phyloP scores from a whole-genome alignment of 345 rosid genomes.

The Citrus trifoliata region DNA sequence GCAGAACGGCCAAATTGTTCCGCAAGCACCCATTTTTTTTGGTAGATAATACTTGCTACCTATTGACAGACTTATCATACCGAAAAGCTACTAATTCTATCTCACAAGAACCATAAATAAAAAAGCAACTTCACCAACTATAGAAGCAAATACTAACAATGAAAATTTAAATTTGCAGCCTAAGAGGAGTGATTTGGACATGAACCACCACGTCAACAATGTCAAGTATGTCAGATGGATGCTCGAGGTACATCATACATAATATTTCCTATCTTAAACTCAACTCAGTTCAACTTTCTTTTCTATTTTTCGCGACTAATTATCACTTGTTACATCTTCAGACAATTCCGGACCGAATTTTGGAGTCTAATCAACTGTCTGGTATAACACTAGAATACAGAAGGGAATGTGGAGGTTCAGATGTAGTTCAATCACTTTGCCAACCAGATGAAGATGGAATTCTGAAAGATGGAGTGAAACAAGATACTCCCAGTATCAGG shows the following conservation, averaged over 20 bases:
- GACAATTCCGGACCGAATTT: slow-evolving; percentile 50
- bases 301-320: not conserved
- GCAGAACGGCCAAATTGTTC: not conserved
- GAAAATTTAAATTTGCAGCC: slow-evolving; percentile 33
- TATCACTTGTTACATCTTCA: slow-evolving; percentile 13
- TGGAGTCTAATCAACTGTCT: slow-evolving; percentile 47
- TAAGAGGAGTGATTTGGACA: slow-evolving; percentile 55
- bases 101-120: not conserved
- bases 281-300: not conserved
- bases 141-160: slow-evolving; percentile 1
- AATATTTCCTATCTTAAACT: not conserved
- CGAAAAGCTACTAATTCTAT: not conserved
- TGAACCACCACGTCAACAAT: slow-evolving; percentile 79
- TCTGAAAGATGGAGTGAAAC: slow-evolving; percentile 17
- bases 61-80: not conserved
- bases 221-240: slow-evolving; percentile 73
- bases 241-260: slow-evolving; percentile 49
- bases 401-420: slow-evolving; percentile 59
- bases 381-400: slow-evolving; percentile 47
- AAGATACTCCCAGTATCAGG: slow-evolving; percentile 6
- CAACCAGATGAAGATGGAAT: slow-evolving; percentile 49
- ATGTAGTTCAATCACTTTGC: slow-evolving; percentile 54
- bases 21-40: not conserved
- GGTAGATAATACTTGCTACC: not conserved
- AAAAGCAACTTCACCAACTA: not conserved